Percentiles rank a stretch among this genome's conserved stretches.
phyloP scores from a whole-genome alignment of 352 stramenopile genomes.

The Globisporangium viniferum region DNA sequence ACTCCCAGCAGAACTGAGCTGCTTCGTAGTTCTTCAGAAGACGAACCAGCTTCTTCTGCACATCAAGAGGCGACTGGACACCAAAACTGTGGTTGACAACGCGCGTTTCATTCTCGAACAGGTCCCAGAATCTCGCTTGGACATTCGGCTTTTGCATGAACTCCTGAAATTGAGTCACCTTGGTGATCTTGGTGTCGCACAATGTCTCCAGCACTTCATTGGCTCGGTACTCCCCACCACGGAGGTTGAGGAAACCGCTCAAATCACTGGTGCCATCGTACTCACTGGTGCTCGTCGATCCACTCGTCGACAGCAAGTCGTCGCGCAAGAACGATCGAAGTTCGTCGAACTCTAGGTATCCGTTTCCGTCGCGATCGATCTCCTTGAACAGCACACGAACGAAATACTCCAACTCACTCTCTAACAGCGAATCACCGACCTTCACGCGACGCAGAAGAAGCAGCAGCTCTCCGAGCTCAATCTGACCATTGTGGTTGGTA shows the following conservation, averaged over 20 bases:
- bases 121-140: constrained; percentile 53
- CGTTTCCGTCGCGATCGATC: constrained; percentile 91
- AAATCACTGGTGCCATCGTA: constrained; percentile 46
- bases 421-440: constrained; percentile 56
- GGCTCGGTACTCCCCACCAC: constrained; percentile 65
- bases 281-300: constrained; percentile 17
- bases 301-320: constrained; percentile 29
- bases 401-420: constrained; percentile 65
- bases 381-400: constrained; percentile 75
- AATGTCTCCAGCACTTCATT: constrained; percentile 56
- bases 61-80: constrained; percentile 41
- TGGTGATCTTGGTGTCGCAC: constrained; percentile 54
- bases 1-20: constrained; percentile 57
- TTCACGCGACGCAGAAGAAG: constrained; percentile 62
- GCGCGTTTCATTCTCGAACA: constrained; percentile 54
- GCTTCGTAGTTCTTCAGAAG: constrained; percentile 71
- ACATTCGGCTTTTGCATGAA: constrained; percentile 45
- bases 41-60: constrained; percentile 75
- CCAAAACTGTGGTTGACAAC: constrained; percentile 40
- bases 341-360: constrained; percentile 94
- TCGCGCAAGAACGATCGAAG: constrained; percentile 80
- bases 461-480: constrained; percentile 62
- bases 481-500: constrained; percentile 57
- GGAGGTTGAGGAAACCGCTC: constrained; percentile 59
- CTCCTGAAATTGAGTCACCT: constrained; percentile 42